Base-by-base conservation (phyloP, 1,284 basidiomycete species). In the Ceratobasidium sp. region DNA sequence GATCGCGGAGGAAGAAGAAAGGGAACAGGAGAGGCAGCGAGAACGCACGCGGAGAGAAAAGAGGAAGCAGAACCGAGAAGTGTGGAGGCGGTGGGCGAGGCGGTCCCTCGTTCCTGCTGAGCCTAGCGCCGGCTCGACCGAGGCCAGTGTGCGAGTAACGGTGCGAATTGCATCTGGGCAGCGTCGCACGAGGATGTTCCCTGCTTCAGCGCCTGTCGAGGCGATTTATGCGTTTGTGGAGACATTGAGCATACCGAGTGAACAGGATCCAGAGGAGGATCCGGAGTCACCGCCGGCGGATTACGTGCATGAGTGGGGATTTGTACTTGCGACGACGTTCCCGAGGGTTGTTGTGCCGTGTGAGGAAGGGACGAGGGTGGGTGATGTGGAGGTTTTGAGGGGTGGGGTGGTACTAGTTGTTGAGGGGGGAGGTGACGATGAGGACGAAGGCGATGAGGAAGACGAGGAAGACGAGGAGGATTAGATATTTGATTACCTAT, bases 141-240 rank as follows among this genome's bases (percentile, higher is more conserved):
- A 36, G 17, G 56, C 64, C 72, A 76, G 51, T 87, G 80, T 92
- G 60, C 85, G 91, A 48, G 82, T 95, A 15, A 91, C 90, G 0
- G 84, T 95, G 50, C 86, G 92, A 59, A 81, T 95, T 66, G 91
- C 92, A 0, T 86, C 87, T 75, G 93, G 92, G 2, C 82, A 83
- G 41, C 85, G 92, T 14, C 82, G 89, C 4, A 85, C 93, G 36
- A 85, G 88, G 53, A 84, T 84, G 57, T 93, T 95, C 78, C 79
- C 83, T 1, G 81, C 83, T n/a, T 79, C 77, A 1, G 86, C 89
- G 9, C 84, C 86, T 3, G 80, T 94, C 29, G 90, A 89, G 3
- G 83, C 86, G 19, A 84, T 95, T 1, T 95, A 93, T 79, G 88
- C 89, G 1, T 90, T 88, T 77, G 90, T 91, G 66, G 94, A 93